Evolutionary conservation across 176 grass and related monocot genomes (phyloP).

Genomic region (Triticum dicoccoides): DNA sequence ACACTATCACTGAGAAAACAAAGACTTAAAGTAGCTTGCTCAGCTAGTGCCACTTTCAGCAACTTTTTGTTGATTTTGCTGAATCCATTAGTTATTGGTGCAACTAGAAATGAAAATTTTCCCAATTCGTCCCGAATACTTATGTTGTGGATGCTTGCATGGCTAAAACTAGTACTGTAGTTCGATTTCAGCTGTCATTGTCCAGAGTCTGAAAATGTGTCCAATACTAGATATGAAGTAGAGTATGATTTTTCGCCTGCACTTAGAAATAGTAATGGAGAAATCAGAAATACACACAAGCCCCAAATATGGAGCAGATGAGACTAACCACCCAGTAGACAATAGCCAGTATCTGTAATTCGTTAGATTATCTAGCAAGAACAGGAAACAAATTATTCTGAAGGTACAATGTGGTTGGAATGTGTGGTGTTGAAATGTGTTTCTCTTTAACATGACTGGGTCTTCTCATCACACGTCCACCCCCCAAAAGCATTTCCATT

Average conservation of each 20-base stretch:
- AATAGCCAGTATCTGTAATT: neutral
- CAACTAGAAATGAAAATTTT: neutral
- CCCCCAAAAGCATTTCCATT: slow-evolving; percentile 23
- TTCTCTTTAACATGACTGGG: neutral
- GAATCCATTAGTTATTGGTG: neutral
- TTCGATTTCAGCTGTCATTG: neutral
- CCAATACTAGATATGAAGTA: no score
- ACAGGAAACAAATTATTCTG: neutral
- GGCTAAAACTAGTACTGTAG: neutral
- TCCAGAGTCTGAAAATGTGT: neutral
- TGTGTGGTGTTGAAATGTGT: slow-evolving; percentile 1
- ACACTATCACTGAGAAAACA: neutral
- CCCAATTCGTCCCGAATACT: neutral
- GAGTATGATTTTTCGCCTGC: no score
- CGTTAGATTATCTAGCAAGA: neutral
- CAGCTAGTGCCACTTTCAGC: neutral
- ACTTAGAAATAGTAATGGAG: no score
- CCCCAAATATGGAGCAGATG: neutral
- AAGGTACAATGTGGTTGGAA: neutral
- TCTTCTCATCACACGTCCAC: neutral
- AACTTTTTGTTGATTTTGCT: neutral
- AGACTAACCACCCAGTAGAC: neutral
- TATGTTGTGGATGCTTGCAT: neutral
- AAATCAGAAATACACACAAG: neutral
- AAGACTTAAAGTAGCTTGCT: no score